Percentiles rank a stretch among this genome's conserved stretches.
These are phyloP conservation scores for Vitis hybrid DNA, from an alignment of 177 flowering plant species.

Conservation along the genomic window DNA sequence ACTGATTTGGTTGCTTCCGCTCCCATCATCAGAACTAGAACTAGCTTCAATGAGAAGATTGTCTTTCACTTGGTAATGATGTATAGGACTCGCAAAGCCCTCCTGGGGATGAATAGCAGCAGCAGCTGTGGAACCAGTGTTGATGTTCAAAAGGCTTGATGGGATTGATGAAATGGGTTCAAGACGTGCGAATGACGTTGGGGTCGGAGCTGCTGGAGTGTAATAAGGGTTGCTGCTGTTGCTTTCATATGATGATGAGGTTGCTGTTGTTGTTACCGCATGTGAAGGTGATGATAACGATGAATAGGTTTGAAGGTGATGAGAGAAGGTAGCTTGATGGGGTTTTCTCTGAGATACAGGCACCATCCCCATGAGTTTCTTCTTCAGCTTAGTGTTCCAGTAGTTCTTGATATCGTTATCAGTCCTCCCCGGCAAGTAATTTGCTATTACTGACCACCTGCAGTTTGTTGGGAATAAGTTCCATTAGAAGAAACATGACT, in stretches of 20 bases:
- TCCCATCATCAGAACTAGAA: slow-evolving; percentile 39
- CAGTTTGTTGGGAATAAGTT: slow-evolving; percentile 5
- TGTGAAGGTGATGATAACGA: slow-evolving; percentile 20
- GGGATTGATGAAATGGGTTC: slow-evolving; percentile 17
- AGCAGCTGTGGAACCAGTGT: not conserved
- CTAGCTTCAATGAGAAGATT: slow-evolving; percentile 21
- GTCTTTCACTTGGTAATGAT: slow-evolving; percentile 20
- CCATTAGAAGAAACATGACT: slow-evolving; percentile 1
- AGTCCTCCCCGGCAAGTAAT: slow-evolving; percentile 59
- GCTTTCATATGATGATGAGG: slow-evolving; percentile 9
- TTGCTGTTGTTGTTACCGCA: slow-evolving; percentile 14
- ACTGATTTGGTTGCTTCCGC: slow-evolving; percentile 16
- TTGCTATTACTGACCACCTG: slow-evolving; percentile 69
- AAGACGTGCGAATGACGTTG: slow-evolving; percentile 5
- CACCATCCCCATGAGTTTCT: slow-evolving; percentile 36
- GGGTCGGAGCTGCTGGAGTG: not conserved
- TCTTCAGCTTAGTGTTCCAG: slow-evolving; percentile 67
- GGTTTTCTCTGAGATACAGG: slow-evolving; percentile 11
- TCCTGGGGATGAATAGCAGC: slow-evolving; percentile 13
- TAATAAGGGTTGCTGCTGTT: slow-evolving; percentile 5
- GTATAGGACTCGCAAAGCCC: slow-evolving; percentile 13
- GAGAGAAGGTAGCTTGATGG: slow-evolving; percentile 8
- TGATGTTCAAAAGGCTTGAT: slow-evolving; percentile 5
- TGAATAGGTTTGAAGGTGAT: slow-evolving; percentile 12
- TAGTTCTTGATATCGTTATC: slow-evolving; percentile 67